Percentiles rank a stretch among this genome's conserved stretches.
phyloP scores from a whole-genome alignment of 768 basidiomycete genomes.

The Trametes maxima region DNA sequence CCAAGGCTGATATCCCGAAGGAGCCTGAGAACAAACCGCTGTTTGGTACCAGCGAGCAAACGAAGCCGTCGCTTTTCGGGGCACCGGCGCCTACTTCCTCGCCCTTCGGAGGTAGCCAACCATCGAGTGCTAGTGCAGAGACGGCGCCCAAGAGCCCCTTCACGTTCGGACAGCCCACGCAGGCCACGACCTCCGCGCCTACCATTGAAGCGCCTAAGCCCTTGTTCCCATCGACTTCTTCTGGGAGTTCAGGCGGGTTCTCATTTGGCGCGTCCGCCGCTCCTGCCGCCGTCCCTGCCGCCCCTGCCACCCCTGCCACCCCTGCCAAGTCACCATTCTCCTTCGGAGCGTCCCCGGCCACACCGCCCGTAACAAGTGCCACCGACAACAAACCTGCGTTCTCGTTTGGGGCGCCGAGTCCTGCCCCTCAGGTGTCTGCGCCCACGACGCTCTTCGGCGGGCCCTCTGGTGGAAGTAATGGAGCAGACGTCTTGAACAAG shows the following conservation, averaged over 20 bases:
- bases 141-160: slow-evolving; percentile 27
- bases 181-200: slow-evolving; percentile 32
- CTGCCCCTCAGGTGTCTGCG: slow-evolving; percentile 34
- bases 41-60: slow-evolving; percentile 13
- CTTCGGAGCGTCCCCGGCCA: slow-evolving; percentile 37
- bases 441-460: slow-evolving; percentile 51
- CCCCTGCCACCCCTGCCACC: slow-evolving; percentile 27
- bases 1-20: slow-evolving; percentile 16
- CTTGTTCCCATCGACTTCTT: slow-evolving; percentile 36
- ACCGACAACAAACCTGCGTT: slow-evolving; percentile 40
- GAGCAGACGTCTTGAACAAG: slow-evolving; percentile 50
- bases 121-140: slow-evolving; percentile 9
- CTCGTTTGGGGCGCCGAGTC: slow-evolving; percentile 41
- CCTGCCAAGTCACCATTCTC: slow-evolving; percentile 40
- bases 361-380: slow-evolving; percentile 27
- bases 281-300: slow-evolving; percentile 31
- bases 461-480: slow-evolving; percentile 36
- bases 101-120: slow-evolving; percentile 20
- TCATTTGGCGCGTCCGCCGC: slow-evolving; percentile 43
- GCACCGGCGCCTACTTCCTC: slow-evolving; percentile 17
- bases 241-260: slow-evolving; percentile 40
- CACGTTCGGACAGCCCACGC: slow-evolving; percentile 34
- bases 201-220: slow-evolving; percentile 45
- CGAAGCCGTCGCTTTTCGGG: slow-evolving; percentile 21
- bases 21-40: slow-evolving; percentile 19